Evolutionary conservation across 2,329 filamentous ascomycete genomes (phyloP), one percentile per base, ranked within the genome.

Genomic region (Colletotrichum sansevieriae): DNA sequence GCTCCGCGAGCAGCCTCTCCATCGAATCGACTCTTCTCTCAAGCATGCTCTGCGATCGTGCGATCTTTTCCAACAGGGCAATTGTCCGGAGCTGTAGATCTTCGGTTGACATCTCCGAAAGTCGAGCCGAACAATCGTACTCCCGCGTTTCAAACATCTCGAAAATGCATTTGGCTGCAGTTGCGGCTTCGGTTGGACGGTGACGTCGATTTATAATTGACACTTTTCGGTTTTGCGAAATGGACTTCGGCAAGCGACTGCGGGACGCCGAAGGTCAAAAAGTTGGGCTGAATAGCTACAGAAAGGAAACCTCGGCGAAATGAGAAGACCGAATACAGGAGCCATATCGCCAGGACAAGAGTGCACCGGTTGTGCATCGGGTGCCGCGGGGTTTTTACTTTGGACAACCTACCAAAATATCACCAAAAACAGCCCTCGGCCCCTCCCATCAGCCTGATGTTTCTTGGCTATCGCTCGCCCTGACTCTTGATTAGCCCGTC

Each of bases 21-120:
- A 70, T 46, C 3, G 57, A 46, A 20, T 52, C 63, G 18, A 70
- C 41, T 4, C 67, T 25, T 39, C 18, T 10, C 52, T 63, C 58
- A 8, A 70, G 41, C 11, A 35, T 37, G n/a, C 22, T 54, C 43
- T 70, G 67, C 12, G 67, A 70, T 12, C 18, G 63, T 37, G 63
- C 63, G 13, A 70, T 63, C 44, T 63, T 68, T 18, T 70, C 67
- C 1, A 70, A 39, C 4, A 70, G 58, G n/a, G 35, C 29, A 15
- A 70, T 46, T 7, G 57, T 68, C 13, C 25, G 67, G 22, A 46
- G 33, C 43, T 68, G 67, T 29, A 68, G n/a, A 7, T 63, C 52
- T 0, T 11, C 25, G 3, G 44, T 25, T 3, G 46, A 54, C 46
- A 35, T 70, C 15, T 59, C 56, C n/a, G 39, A 59, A n/a, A 47